Evolutionary conservation across 1,139 yeast genomes (phyloP), one percentile per base, ranked within the genome.

Genomic region (Geotrichum aggregatum): DNA sequence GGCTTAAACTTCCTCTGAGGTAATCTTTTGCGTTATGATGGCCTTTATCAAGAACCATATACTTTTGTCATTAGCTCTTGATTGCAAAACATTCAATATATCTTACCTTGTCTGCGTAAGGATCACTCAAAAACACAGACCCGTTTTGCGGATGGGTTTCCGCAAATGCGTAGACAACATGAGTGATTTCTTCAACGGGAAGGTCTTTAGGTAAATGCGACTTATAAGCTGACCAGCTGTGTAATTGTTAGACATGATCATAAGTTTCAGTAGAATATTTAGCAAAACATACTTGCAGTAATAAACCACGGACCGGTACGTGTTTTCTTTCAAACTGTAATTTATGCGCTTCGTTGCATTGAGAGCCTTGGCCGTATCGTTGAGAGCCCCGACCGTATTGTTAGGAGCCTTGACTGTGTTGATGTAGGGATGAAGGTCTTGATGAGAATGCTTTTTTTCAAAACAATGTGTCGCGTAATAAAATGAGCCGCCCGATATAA

Each of bases 161-260:
- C 51, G 87, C 74, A 66, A 91, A 91, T 0, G 96, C 88, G 66
- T 86, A 91, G 63, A 82, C 82, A 2, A 91, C 67, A 59, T 87
- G 87, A 18, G 95, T 80, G 3, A 85, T 68, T 18, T 70, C 61
- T 0, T 74, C 66, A 1, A 75, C 65, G 2, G 91, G 88, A 7
- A 89, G 76, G 54, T 85, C 82, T 13, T 71, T 71, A 0, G 94
- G 91, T 50, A 74, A 75, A 64, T 83, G 89, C 21, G 76, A 68
- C n/a, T 71, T 73, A 59, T 88, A 87, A 6, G 85, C 84, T 0
- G 92, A 79, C 97, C 97, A 91, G 64, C 76, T 77, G 5, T 54
- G 49, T 50, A 58, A 61, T 14, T n/a, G 8, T 16, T 28, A 18
- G 19, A 8, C 24, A 24, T 11, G 16, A 24, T 16, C n/a, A 18